Percentiles rank a stretch among this genome's conserved stretches.
phyloP scores from a whole-genome alignment of 2,329 filamentous ascomycete species.

The Botrytis sinoallii region DNA sequence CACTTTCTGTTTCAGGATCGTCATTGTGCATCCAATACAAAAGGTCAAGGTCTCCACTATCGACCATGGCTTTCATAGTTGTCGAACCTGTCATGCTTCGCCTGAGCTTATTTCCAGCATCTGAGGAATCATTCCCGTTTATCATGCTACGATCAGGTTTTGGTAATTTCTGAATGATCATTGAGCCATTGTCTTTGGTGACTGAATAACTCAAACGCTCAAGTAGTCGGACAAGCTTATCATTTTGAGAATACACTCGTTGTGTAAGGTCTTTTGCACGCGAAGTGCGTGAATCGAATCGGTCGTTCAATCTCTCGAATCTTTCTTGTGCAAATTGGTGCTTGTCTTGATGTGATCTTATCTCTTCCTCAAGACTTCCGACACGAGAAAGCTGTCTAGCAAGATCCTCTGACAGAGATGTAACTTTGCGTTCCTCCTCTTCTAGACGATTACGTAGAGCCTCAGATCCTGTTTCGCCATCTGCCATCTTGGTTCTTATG shows the following conservation, averaged over 20 bases:
- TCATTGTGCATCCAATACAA: slow-evolving; percentile 78
- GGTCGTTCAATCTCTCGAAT: slow-evolving; percentile 49
- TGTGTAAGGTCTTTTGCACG: slow-evolving; percentile 82
- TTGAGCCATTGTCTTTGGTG: slow-evolving; percentile 66
- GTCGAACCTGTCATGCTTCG: slow-evolving; percentile 50
- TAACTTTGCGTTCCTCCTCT: slow-evolving; percentile 71
- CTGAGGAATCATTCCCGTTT: slow-evolving; percentile 56
- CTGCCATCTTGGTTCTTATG: slow-evolving; percentile 69
- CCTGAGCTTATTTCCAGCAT: slow-evolving; percentile 52
- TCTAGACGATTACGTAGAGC: slow-evolving; percentile 70
- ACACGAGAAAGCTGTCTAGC: slow-evolving; percentile 73
- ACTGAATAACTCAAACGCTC: slow-evolving; percentile 85
- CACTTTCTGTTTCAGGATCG: slow-evolving; percentile 62
- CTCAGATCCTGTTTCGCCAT: slow-evolving; percentile 81
- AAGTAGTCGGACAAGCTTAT: slow-evolving; percentile 76
- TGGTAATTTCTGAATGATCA: slow-evolving; percentile 71
- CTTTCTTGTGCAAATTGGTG: slow-evolving; percentile 53
- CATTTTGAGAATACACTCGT: slow-evolving; percentile 77
- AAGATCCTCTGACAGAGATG: slow-evolving; percentile 65
- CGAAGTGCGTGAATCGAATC: slow-evolving; percentile 66
- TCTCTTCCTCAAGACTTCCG: slow-evolving; percentile 72
- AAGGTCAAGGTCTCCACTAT: slow-evolving; percentile 66
- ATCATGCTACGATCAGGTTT: slow-evolving; percentile 59
- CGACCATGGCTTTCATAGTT: slow-evolving; percentile 53
- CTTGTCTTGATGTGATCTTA: slow-evolving; percentile 65